Conservation (phyloP, 2,329 filamentous ascomycete genomes). For the Verticillium klebahnii region DNA sequence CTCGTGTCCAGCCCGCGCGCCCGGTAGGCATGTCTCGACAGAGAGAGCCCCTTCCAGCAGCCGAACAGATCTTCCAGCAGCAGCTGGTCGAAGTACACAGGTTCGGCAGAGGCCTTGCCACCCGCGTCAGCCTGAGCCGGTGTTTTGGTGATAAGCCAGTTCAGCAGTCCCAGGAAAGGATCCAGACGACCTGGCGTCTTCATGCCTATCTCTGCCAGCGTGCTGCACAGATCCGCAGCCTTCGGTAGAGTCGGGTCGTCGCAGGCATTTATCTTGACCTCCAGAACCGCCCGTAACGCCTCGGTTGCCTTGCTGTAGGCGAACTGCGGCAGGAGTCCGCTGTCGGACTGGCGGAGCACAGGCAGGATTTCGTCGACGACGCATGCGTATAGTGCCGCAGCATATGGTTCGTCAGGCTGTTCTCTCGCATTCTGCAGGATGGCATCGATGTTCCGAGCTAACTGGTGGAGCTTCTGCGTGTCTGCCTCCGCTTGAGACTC, state of each 20-base stretch:
- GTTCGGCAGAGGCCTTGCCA: not conserved
- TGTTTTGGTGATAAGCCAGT: not conserved
- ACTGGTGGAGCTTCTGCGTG: not conserved
- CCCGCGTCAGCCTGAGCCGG: not conserved
- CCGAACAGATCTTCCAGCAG: conserved; percentile 23
- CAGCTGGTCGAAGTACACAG: not conserved
- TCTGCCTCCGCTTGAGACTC: not conserved
- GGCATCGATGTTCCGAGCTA: conserved; percentile 4
- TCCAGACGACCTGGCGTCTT: conserved; percentile 4
- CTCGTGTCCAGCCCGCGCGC: conserved; percentile 1
- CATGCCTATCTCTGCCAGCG: conserved; percentile 3
- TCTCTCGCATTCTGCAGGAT: not conserved
- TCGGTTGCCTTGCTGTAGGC: not conserved
- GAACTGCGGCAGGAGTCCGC: not conserved
- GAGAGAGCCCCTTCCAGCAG: conserved; percentile 32
- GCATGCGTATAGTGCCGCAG: not conserved
- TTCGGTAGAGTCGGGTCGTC: conserved; percentile 2
- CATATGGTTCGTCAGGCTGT: not conserved
- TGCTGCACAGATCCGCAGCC: conserved; percentile 6
- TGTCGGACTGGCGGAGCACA: not conserved
- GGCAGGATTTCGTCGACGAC: conserved; percentile 6
- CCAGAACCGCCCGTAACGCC: conserved; percentile 1
- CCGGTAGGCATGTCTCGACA: conserved; percentile 17
- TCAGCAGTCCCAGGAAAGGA: conserved; percentile 3
- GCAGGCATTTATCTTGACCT: conserved; percentile 3